A percentile compares a stretch with the other conserved stretches of the same genome.
Evolutionary conservation across 805 yeast genomes (phyloP).

Genomic region (Starmera dryadoides): DNA sequence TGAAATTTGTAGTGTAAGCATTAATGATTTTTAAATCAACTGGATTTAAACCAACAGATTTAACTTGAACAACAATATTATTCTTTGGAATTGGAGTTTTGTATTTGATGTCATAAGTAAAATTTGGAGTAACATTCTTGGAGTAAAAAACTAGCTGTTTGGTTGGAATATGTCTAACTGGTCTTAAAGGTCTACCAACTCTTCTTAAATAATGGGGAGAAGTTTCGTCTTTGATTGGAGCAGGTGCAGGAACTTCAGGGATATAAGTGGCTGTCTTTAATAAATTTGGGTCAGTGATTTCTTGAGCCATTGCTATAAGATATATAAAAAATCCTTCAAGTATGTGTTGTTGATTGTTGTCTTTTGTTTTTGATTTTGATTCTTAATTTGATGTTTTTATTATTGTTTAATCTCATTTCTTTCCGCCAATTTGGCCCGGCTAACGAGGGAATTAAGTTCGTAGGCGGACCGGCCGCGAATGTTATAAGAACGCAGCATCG

Average conservation of each 20-base stretch:
- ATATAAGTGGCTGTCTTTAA: constrained; percentile 1
- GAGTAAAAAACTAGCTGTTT: constrained; percentile 37
- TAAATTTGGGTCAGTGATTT: neutral
- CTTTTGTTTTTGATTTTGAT: too few relatives aligned
- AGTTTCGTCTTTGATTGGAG: constrained; percentile 4
- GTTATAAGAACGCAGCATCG: too few relatives aligned
- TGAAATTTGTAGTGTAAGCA: constrained; percentile 42
- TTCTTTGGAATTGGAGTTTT: constrained; percentile 40
- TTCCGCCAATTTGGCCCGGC: too few relatives aligned
- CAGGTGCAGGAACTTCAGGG: constrained; percentile 8
- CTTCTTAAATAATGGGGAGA: constrained; percentile 19
- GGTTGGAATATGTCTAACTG: constrained; percentile 43
- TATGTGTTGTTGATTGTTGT: too few relatives aligned
- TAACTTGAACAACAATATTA: constrained; percentile 50
- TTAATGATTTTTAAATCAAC: constrained; percentile 55
- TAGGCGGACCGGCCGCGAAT: too few relatives aligned
- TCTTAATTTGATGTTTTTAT: too few relatives aligned
- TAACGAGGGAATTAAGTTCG: too few relatives aligned
- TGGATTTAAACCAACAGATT: constrained; percentile 57
- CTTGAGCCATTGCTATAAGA: neutral
- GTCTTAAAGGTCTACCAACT: constrained; percentile 42
- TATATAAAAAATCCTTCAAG: too few relatives aligned
- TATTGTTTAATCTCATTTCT: too few relatives aligned
- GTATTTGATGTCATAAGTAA: constrained; percentile 48
- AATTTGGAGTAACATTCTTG: constrained; percentile 26